Evolutionary conservation across 106 monocot genomes (phyloP).

Genomic region (Agapanthus africanus): DNA sequence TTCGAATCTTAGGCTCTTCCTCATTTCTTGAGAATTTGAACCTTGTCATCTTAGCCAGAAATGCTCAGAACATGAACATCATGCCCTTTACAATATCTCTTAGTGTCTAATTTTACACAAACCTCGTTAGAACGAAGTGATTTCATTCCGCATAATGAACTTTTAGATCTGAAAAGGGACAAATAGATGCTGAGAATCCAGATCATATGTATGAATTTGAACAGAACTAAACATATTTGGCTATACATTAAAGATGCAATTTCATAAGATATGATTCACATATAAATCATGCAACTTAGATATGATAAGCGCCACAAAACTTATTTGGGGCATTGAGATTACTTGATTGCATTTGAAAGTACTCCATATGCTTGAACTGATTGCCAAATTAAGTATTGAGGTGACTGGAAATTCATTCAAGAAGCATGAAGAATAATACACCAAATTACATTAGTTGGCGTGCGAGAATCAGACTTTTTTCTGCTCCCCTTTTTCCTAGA

Average conservation of each 20-base stretch:
- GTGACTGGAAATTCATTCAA: neutral
- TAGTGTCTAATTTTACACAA: too few species aligned
- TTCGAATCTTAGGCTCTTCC: too few species aligned
- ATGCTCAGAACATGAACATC: too few species aligned
- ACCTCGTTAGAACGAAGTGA: too few species aligned
- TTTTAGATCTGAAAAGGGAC: too few species aligned
- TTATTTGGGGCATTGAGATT: neutral
- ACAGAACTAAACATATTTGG: neutral
- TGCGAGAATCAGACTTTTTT: conserved; percentile 25
- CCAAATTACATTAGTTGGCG: conserved; percentile 14
- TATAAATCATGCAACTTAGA: neutral
- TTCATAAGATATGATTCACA: neutral
- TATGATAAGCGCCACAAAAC: neutral
- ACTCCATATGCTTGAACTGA: neutral
- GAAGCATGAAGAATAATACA: neutral
- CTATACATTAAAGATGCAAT: neutral
- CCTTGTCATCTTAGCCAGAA: too few species aligned
- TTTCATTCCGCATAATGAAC: too few species aligned
- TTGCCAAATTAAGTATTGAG: neutral
- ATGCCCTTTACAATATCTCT: too few species aligned
- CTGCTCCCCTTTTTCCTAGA: conserved; percentile 45
- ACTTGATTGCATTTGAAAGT: neutral
- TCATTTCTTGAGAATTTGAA: too few species aligned
- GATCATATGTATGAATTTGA: neutral
- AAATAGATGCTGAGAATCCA: neutral